Evolutionary conservation across 2,329 filamentous ascomycete genomes (phyloP), one percentile per base, ranked within the genome.

Genomic region (Talaromyces verruculosus): DNA sequence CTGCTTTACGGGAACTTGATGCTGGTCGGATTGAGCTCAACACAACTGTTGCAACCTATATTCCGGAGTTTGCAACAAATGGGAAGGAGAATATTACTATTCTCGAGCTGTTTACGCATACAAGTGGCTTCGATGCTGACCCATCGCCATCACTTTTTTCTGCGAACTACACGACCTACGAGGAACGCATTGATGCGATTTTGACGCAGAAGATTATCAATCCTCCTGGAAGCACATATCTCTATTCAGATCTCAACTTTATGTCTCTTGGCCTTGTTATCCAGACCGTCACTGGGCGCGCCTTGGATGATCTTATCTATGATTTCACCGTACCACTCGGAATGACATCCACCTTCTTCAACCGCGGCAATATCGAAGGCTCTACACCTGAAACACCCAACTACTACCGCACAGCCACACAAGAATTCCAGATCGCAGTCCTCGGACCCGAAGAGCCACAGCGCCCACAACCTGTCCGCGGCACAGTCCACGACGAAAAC

Each of bases 401-500:
- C 35, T 75, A 76, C 67, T 17, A 41, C 11, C 70, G 72, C 25
- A 75, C 71, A 65, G 76, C 75, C 2, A 64, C 75, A 6, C 69
- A 73, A 35, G 76, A 78, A 65, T 77, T 74, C 62, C 73, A 78
- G 62, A 71, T 74, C 8, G 70, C 69, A n/a, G 75, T 74, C 22
- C 66, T 73, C 5, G 72, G 74, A 4, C 64, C 71, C 5, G 59
- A 45, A 2, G 76, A 76, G 62, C 77, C 77, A 3, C 61, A 73
- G 22, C 71, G 77, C 10, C 76, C 77, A 0, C 77, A 79, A 60
- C 77, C 77, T 0, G 75, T 79, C 6, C 76, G 75, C 2, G 77
- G 77, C 3, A 78, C 75, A 3, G 77, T 79, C 39, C 74, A 75
- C 68, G 75, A 78, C 65, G 76, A 78, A 65, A 78, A 78, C 43